Conservation (phyloP, 805 yeast species). For the Teunomyces gatunensis region DNA sequence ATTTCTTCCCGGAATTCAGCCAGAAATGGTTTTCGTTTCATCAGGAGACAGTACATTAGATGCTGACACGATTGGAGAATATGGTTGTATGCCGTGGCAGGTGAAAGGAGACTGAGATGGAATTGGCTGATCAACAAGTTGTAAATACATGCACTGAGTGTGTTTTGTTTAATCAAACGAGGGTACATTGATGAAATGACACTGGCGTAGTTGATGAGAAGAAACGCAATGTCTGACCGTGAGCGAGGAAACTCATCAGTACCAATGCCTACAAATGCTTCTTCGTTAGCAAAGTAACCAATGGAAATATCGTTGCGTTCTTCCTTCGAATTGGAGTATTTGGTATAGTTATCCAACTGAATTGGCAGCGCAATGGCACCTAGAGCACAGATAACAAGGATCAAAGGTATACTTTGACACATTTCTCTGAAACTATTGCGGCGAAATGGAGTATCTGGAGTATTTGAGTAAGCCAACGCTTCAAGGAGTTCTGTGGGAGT, state of each 20-base stretch:
- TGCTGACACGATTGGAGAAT: constrained; percentile 26
- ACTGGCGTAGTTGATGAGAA: constrained; percentile 21
- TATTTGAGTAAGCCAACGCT: constrained; percentile 13
- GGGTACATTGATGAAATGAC: constrained; percentile 23
- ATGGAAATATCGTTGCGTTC: constrained; percentile 22
- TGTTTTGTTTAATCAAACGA: constrained; percentile 10
- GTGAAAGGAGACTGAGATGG: constrained; percentile 23
- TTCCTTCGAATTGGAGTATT: constrained; percentile 23
- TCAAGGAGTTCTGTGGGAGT: constrained; percentile 7
- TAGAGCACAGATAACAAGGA: constrained; percentile 30
- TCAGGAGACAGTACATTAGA: constrained; percentile 29
- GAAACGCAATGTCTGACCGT: constrained; percentile 20
- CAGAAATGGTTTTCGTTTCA: constrained; percentile 7
- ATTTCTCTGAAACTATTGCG: constrained; percentile 18
- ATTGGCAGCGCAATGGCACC: constrained; percentile 31
- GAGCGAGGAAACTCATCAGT: constrained; percentile 13
- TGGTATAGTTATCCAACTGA: constrained; percentile 31
- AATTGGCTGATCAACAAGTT: constrained; percentile 27
- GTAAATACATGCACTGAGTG: constrained; percentile 17
- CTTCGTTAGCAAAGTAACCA: constrained; percentile 17
- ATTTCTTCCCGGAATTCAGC: constrained; percentile 5
- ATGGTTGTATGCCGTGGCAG: constrained; percentile 23
- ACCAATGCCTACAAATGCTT: constrained; percentile 2
- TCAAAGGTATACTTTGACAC: constrained; percentile 23
- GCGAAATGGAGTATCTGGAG: constrained; percentile 17